Base-by-base conservation (phyloP, 352 stramenopile genomes). In the Phytophthora ramorum region DNA sequence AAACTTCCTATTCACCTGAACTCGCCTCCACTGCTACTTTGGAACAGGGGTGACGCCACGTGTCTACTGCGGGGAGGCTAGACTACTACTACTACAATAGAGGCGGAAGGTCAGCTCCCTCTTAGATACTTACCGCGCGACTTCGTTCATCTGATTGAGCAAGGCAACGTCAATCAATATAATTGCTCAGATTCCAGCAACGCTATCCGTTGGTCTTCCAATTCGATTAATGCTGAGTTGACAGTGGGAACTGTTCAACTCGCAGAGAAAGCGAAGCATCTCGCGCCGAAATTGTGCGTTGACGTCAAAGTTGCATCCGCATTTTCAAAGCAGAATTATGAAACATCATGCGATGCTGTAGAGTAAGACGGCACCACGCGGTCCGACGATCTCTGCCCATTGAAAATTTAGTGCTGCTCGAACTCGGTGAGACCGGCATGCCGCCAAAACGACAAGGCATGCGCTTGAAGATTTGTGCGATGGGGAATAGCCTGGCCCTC, bases 381-480 rank as follows among this genome's bases (percentile, higher is more conserved):
- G 14, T 32, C 28, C 30, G 34, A 61, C 54, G 43, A 61, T 19
- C 28, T 7, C 7, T 60, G 19, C 16, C 16, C 10, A 14, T 5
- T 28, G n/a, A 63, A 56, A 34, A 41, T 56, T 63, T 22, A 24
- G 7, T 45, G 34, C 20, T 45, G 34, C 20, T 20, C 32, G 49
- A 34, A 3, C 13, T 34, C 26, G 26, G 49, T 63, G 55, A 61
- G 45, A 62, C 55, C 37, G 24, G n/a, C n/a, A 34, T n/a, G 34
- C 16, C 58, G 41, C 28, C 35, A 26, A 65, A 43, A 34, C 10
- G 46, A 67, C 28, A 10, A 55, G 32, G 49, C 34, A 62, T 26
- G 43, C 10, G 26, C n/a, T 17, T 44, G 35, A 71, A 58, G 56
- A 71, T 71, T 71, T 71, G 63, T 26, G 16, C 44, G 57, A 51